Percentiles rank a stretch among this genome's conserved stretches.
phyloP scores from a whole-genome alignment of 768 basidiomycete species.

The Tubosaeta sp. region DNA sequence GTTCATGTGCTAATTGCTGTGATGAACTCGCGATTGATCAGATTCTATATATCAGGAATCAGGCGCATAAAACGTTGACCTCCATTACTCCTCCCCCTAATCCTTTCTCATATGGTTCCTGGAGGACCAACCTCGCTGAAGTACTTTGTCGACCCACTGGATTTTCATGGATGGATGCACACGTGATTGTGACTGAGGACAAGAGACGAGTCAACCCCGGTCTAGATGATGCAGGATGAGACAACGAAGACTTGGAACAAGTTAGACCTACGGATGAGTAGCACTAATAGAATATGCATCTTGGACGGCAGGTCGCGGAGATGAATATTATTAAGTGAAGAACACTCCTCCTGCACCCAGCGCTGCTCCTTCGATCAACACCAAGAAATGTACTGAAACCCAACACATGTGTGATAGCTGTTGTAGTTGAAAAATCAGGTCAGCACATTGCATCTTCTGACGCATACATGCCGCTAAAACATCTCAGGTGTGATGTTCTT shows the following conservation, averaged over 20 bases:
- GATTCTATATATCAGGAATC: slow-evolving; percentile 67
- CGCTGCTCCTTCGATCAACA: slow-evolving; percentile 41
- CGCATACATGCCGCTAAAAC: slow-evolving; percentile 12
- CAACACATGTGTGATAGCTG: slow-evolving; percentile 91
- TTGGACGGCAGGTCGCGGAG: slow-evolving; percentile 10
- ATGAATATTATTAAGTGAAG: slow-evolving; percentile 27
- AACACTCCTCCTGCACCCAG: slow-evolving; percentile 28
- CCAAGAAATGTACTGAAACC: slow-evolving; percentile 89
- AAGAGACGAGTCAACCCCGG: slow-evolving; percentile 74
- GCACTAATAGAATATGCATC: background rate
- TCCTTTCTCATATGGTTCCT: slow-evolving; percentile 80
- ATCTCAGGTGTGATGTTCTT: slow-evolving; percentile 73
- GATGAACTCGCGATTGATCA: slow-evolving; percentile 5
- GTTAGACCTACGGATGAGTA: slow-evolving; percentile 13
- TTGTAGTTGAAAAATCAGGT: slow-evolving; percentile 85
- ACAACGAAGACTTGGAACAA: slow-evolving; percentile 1
- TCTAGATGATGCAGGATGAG: slow-evolving; percentile 30
- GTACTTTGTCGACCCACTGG: slow-evolving; percentile 79
- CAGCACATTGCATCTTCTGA: slow-evolving; percentile 14
- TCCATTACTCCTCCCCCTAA: slow-evolving; percentile 69
- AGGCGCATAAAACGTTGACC: slow-evolving; percentile 69
- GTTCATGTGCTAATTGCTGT: slow-evolving; percentile 38
- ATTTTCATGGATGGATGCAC: slow-evolving; percentile 72
- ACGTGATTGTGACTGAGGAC: slow-evolving; percentile 63
- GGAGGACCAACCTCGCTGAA: slow-evolving; percentile 68